Percentiles rank a stretch among this genome's conserved stretches.
phyloP scores from a whole-genome alignment of 2,329 filamentous ascomycete genomes.

The Orbilia oligospora region DNA sequence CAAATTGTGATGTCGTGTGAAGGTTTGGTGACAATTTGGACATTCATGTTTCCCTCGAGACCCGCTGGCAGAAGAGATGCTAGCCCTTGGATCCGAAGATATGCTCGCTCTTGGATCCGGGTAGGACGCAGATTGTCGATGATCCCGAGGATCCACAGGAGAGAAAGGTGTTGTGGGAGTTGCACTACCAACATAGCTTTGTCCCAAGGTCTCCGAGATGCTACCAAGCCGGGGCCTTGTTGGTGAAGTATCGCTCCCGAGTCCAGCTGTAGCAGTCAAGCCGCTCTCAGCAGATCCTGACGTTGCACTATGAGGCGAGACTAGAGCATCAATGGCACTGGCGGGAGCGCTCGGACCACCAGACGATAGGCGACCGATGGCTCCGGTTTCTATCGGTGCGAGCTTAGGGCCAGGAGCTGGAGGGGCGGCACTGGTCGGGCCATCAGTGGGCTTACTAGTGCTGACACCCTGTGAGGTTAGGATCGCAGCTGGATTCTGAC shows the following conservation, averaged over 20 bases:
- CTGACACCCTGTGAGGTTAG: slow-evolving; percentile 42
- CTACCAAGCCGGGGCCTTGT: slow-evolving; percentile 57
- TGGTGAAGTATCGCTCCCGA: slow-evolving; percentile 58
- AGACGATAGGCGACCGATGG: slow-evolving; percentile 39
- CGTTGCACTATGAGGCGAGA: slow-evolving; percentile 52
- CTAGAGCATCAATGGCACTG: slow-evolving; percentile 48
- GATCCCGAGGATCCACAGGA: slow-evolving; percentile 40
- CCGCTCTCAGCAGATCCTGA: slow-evolving; percentile 58
- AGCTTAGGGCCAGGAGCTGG: slow-evolving; percentile 56
- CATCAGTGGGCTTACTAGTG: slow-evolving; percentile 48
- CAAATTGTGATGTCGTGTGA: slow-evolving; percentile 95
- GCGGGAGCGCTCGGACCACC: slow-evolving; percentile 45
- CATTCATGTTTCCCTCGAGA: slow-evolving; percentile 83
- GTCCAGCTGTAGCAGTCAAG: slow-evolving; percentile 55
- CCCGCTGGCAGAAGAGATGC: slow-evolving; percentile 60
- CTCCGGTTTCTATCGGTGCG: slow-evolving; percentile 53
- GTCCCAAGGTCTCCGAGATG: slow-evolving; percentile 51
- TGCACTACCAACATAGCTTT: slow-evolving; percentile 42
- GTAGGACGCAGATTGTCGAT: slow-evolving; percentile 54
- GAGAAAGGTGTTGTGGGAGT: slow-evolving; percentile 57
- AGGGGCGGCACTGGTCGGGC: slow-evolving; percentile 41
- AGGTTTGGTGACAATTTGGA: slow-evolving; percentile 95
- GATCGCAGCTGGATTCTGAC: slow-evolving; percentile 57
- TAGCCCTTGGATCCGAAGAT: slow-evolving; percentile 51
- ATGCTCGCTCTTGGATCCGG: slow-evolving; percentile 55